phyloP scores from a whole-genome alignment of 2,329 filamentous ascomycete genomes.

The Penicillium brevicompactum region DNA sequence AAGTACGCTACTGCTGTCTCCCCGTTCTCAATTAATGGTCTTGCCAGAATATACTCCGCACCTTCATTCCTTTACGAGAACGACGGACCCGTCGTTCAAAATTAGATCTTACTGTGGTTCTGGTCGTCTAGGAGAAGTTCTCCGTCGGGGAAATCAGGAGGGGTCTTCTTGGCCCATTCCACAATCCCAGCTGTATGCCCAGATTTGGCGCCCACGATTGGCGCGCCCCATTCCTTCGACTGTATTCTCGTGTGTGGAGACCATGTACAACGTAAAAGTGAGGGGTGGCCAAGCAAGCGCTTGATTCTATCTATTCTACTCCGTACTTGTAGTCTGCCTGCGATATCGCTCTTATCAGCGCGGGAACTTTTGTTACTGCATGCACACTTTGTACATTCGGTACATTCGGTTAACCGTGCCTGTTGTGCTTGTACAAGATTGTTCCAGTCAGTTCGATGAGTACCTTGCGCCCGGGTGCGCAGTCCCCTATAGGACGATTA shows the following conservation, averaged over 20 bases:
- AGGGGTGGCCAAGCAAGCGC: slow-evolving; percentile 11
- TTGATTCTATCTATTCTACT: not conserved
- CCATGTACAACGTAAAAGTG: not conserved
- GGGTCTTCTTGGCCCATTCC: slow-evolving; percentile 6
- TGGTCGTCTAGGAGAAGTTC: not conserved
- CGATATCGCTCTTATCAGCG: not conserved
- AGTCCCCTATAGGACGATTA: not conserved
- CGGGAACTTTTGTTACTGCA: slow-evolving; percentile 9
- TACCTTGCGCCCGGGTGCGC: not conserved
- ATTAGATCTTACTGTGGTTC: not conserved
- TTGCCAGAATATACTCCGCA: not conserved
- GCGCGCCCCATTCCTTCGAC: not conserved
- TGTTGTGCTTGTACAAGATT: not conserved
- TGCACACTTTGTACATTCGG: not conserved
- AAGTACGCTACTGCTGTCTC: not conserved
- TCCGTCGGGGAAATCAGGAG: slow-evolving; percentile 1
- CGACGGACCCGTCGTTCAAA: not conserved
- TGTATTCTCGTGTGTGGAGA: not conserved
- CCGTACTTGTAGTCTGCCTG: not conserved
- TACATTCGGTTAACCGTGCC: not conserved
- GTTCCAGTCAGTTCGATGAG: not conserved
- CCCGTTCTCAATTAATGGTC: not conserved
- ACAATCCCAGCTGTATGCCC: slow-evolving; percentile 4
- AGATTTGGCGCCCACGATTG: not conserved
- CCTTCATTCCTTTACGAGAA: not conserved